These are phyloP conservation scores for Tetracladium setigerum DNA, from an alignment of 495 filamentous ascomycete genomes.

Conservation along the genomic window DNA sequence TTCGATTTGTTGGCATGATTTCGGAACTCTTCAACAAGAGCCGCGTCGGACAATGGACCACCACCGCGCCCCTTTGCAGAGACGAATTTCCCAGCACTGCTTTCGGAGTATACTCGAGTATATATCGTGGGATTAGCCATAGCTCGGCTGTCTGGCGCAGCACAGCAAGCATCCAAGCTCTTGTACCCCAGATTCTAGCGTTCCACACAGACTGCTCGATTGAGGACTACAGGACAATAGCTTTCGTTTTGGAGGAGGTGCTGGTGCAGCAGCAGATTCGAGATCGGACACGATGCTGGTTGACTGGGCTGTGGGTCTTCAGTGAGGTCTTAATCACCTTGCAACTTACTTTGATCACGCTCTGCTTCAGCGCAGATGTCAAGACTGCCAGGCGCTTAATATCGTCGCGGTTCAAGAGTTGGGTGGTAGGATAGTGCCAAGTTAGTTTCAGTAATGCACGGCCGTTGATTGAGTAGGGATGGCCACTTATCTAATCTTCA, in stretches of 20 bases:
- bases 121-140: constrained; percentile 5
- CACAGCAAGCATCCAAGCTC: constrained; percentile 1
- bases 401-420: constrained; percentile 4
- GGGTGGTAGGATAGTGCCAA: background rate
- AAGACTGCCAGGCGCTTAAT: constrained; percentile 4
- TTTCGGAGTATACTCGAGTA: constrained; percentile 11
- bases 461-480: too few species aligned
- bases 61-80: constrained; percentile 3
- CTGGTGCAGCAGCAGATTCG: too few species aligned
- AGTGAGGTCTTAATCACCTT: constrained; percentile 10
- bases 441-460: constrained; percentile 2
- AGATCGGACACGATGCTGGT: too few species aligned
- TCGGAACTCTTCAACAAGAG: constrained; percentile 7
- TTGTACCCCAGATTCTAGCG: constrained; percentile 2
- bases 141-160: constrained; percentile 1
- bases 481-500: too few species aligned
- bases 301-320: too few species aligned
- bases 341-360: constrained; percentile 8
- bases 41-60: constrained; percentile 10
- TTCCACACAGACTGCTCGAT: constrained; percentile 10
- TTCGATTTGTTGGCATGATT: constrained; percentile 5
- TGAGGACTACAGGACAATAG: constrained; percentile 8
- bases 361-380: constrained; percentile 3
- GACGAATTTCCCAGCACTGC: constrained; percentile 6
- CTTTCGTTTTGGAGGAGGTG: constrained; percentile 4